Base-by-base conservation (phyloP, 495 filamentous ascomycete genomes). In the Penicillium waksmanii region DNA sequence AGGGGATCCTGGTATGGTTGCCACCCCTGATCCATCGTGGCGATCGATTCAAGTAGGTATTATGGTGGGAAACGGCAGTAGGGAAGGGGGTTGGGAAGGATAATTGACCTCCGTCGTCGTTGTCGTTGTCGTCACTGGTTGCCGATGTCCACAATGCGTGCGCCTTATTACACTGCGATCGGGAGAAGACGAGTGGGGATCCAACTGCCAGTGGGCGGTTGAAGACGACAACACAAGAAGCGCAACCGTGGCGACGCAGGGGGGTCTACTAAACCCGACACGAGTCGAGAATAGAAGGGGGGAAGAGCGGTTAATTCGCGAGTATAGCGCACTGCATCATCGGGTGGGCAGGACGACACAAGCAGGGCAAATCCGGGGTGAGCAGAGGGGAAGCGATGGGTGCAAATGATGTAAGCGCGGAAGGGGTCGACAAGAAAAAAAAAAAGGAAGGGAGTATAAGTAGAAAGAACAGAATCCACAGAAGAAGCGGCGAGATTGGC, bases 11-110 rank as follows among this genome's bases (percentile, higher is more conserved):
- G 73, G 55, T 82, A 82, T 15, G 79, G 63, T 56, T 84, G 81
- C 81, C 81, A 84, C 65, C 80, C 77, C 18, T 75, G 68, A 67
- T 84, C 80, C 81, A 84, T 84, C 47, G 31, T 66, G 38, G 13
- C 15, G 36, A 31, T n/a, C 12, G 10, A n/a, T 1, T 38, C 12
- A 38, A 38, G 36, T 13, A 13, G 36, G 11, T 38, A 13, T 4
- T 38, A 1, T 10, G 10, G 36, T 13, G 7, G 4, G 2, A n/a
- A 13, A 38, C 11, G 36, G 11, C 11, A 38, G 15, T 38, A 13
- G 15, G 36, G 36, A 13, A 38, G 15, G 36, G 11, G 36, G 36
- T 2, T 36, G 36, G 36, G 15, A 38, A 11, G 36, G 36, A 62
- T 56, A 52, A 42, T 64, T 62, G 58, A 55, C 46, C 51, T 38